Evolutionary conservation across 1,284 basidiomycete species (phyloP).

Genomic region (Boletus mariae): DNA sequence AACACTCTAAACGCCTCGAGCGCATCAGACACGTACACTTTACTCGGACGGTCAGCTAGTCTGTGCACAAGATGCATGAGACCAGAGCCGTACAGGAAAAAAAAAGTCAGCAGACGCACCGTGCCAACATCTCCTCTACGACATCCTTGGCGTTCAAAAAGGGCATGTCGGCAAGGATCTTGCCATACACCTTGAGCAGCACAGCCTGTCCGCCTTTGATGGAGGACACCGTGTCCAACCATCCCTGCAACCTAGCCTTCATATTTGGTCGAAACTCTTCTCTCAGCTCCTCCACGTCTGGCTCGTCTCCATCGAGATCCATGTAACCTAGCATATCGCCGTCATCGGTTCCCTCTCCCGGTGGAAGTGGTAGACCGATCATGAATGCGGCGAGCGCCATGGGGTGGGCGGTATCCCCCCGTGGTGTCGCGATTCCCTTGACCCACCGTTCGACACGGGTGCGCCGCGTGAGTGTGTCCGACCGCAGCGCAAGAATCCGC

Average conservation of each 20-base stretch:
- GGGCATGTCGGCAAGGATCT: constrained; percentile 50
- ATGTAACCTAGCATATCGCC: constrained; percentile 47
- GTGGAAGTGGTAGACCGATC: constrained; percentile 55
- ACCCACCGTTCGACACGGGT: constrained; percentile 53
- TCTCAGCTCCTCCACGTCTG: constrained; percentile 54
- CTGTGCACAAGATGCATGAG: constrained; percentile 28
- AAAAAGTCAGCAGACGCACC: constrained; percentile 34
- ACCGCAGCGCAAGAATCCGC: constrained; percentile 44
- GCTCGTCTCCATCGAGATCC: constrained; percentile 50
- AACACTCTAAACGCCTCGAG: constrained; percentile 47
- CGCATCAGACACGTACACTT: constrained; percentile 48
- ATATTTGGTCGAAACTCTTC: constrained; percentile 58
- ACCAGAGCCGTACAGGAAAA: not conserved
- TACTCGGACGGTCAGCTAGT: constrained; percentile 50
- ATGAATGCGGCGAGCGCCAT: constrained; percentile 66
- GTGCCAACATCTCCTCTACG: constrained; percentile 49
- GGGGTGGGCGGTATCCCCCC: constrained; percentile 40
- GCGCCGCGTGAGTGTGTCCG: constrained; percentile 36
- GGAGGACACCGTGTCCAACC: constrained; percentile 40
- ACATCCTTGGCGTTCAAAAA: constrained; percentile 49
- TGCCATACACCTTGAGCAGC: constrained; percentile 40
- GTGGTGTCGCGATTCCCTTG: constrained; percentile 44
- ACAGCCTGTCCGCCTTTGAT: constrained; percentile 37
- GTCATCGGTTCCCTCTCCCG: constrained; percentile 31
- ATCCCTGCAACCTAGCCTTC: constrained; percentile 53